These are phyloP conservation scores for Zygoascus tannicola DNA, from an alignment of 805 yeast genomes.

Conservation along the genomic window DNA sequence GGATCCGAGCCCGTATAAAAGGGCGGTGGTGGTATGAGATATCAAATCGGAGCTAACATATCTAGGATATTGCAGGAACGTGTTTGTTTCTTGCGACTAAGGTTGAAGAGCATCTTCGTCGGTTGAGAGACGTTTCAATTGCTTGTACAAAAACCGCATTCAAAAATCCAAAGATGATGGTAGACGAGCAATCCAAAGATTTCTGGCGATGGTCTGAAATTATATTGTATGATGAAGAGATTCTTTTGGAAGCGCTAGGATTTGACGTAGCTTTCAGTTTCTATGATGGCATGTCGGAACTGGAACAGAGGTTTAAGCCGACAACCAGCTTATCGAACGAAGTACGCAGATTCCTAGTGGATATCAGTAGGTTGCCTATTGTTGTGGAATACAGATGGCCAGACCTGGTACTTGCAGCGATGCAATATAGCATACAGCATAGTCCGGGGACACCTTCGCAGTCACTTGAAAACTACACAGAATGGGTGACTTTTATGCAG, in stretches of 20 bases:
- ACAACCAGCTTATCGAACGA: background rate
- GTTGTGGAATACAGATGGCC: conserved; percentile 22
- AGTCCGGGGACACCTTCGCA: background rate
- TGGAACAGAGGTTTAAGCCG: conserved; percentile 1
- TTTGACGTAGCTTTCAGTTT: conserved; percentile 34
- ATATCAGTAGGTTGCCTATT: conserved; percentile 30
- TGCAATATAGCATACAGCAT: conserved; percentile 6
- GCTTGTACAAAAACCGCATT: conserved; percentile 41
- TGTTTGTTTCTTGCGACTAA: conserved; percentile 45
- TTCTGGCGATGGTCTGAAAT: conserved; percentile 45
- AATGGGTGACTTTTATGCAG: background rate
- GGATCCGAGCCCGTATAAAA: no score
- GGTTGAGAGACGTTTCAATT: conserved; percentile 40
- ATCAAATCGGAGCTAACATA: no score
- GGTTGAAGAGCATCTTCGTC: conserved; percentile 43
- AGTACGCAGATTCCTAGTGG: conserved; percentile 22
- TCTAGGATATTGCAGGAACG: conserved; percentile 39
- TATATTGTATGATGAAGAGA: conserved; percentile 38
- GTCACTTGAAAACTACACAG: background rate
- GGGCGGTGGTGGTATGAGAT: no score
- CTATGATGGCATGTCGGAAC: conserved; percentile 3
- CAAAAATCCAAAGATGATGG: conserved; percentile 31
- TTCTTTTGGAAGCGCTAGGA: conserved; percentile 36
- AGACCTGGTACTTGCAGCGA: conserved; percentile 29
- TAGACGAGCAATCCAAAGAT: conserved; percentile 38